These are phyloP conservation scores for Colletotrichum lentis DNA, from an alignment of 2,329 filamentous ascomycete species.

Conservation along the genomic window DNA sequence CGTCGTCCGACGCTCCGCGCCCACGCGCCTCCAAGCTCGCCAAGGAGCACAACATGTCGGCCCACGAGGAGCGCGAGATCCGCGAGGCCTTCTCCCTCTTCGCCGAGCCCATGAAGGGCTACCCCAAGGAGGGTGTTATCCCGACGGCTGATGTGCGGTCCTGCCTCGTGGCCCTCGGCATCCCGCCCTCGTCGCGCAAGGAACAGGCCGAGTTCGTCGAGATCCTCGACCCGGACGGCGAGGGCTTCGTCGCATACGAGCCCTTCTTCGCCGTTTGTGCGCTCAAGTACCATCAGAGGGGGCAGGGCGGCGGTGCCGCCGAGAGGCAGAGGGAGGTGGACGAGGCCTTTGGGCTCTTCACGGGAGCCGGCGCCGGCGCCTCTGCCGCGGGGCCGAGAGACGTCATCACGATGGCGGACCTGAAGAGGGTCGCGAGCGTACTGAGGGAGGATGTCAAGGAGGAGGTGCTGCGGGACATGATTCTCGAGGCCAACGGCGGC, in stretches of 20 bases:
- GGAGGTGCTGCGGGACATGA: slow-evolving; percentile 88
- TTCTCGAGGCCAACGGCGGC: slow-evolving; percentile 89
- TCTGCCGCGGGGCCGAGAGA: slow-evolving; percentile 7
- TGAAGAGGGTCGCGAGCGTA: slow-evolving; percentile 80
- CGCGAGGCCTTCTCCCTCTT: slow-evolving; percentile 90
- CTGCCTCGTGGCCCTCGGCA: slow-evolving; percentile 81
- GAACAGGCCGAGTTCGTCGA: slow-evolving; percentile 81
- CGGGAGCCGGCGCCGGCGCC: slow-evolving; percentile 53
- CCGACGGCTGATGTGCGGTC: slow-evolving; percentile 73
- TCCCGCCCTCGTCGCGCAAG: slow-evolving; percentile 67
- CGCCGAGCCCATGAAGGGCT: slow-evolving; percentile 70
- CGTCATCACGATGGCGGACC: slow-evolving; percentile 81
- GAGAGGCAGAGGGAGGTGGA: slow-evolving; percentile 72
- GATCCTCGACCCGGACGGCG: slow-evolving; percentile 82
- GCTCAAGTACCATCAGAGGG: slow-evolving; percentile 76
- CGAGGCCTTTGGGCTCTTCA: slow-evolving; percentile 84
- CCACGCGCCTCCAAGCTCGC: slow-evolving; percentile 85
- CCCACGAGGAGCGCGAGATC: slow-evolving; percentile 87
- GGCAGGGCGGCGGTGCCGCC: slow-evolving; percentile 45
- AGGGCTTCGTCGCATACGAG: slow-evolving; percentile 79
- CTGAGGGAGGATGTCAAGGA: slow-evolving; percentile 87
- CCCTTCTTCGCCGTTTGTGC: slow-evolving; percentile 89
- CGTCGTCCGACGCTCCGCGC: slow-evolving; percentile 42
- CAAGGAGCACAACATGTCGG: slow-evolving; percentile 86
- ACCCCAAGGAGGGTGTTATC: slow-evolving; percentile 71